Evolutionary conservation across 1,284 basidiomycete genomes (phyloP).

Genomic region (Ceratorhiza oryzae-sativae): DNA sequence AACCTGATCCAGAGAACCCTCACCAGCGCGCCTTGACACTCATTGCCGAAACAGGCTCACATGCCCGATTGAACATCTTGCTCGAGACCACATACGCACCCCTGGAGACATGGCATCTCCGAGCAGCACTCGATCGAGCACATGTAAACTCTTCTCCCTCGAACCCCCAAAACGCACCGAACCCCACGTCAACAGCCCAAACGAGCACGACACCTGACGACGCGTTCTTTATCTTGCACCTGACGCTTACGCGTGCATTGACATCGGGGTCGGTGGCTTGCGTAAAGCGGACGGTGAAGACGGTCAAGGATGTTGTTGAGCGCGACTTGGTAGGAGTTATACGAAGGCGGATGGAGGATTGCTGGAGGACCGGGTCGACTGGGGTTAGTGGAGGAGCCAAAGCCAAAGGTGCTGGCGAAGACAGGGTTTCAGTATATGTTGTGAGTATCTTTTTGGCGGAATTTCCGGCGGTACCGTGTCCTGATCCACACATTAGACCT

Average conservation of each 20-base stretch:
- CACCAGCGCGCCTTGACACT: conserved; percentile 18
- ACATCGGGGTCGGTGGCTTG: conserved; percentile 72
- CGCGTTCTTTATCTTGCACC: conserved; percentile 91
- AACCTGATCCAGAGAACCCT: conserved; percentile 44
- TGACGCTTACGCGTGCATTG: conserved; percentile 75
- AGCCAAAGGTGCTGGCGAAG: conserved; percentile 81
- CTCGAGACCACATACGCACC: conserved; percentile 81
- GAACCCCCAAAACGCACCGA: conserved; percentile 5
- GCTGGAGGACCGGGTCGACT: conserved; percentile 60
- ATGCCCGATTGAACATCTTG: conserved; percentile 12
- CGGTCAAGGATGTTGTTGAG: conserved; percentile 77
- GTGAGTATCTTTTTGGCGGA: conserved; percentile 68
- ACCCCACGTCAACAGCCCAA: conserved; percentile 44
- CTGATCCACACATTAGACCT: conserved; percentile 63
- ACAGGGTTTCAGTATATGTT: conserved; percentile 73
- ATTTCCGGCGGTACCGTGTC: too few species aligned
- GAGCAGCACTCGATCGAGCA: conserved; percentile 83
- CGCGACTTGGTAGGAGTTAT: conserved; percentile 80
- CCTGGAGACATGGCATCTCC: conserved; percentile 90
- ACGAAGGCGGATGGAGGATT: conserved; percentile 82
- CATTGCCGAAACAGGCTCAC: conserved; percentile 8
- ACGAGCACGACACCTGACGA: conserved; percentile 87
- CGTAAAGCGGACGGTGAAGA: conserved; percentile 66
- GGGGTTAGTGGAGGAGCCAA: conserved; percentile 59
- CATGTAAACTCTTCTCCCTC: conserved; percentile 52